Evolutionary conservation across 225 moss, liverwort and hornwort genomes (phyloP).

Genomic region (Climacium dendroides): DNA sequence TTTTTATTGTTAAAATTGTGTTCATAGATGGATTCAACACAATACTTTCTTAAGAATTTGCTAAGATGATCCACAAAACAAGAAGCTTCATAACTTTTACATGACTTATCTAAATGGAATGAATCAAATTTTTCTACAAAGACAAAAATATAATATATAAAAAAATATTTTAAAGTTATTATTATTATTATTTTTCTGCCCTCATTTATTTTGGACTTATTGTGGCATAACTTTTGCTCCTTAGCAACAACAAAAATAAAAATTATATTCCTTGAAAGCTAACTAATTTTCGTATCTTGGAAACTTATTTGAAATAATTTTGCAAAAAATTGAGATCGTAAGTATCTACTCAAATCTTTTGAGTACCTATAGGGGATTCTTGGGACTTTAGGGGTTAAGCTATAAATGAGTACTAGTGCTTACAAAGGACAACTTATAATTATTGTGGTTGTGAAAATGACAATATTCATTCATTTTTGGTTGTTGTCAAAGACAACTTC

Average conservation of each 20-base stretch:
- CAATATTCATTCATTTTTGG: neutral
- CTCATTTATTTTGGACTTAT: fast-evolving
- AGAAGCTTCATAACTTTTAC: neutral
- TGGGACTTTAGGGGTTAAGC: neutral
- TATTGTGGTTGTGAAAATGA: neutral
- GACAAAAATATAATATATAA: neutral
- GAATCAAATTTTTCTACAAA: neutral
- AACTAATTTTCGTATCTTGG: neutral
- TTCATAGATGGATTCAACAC: fast-evolving
- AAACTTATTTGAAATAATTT: neutral
- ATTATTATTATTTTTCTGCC: too few species aligned
- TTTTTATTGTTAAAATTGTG: neutral
- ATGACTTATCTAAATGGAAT: neutral
- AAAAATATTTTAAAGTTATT: neutral
- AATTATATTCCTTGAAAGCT: neutral
- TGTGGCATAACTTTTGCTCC: neutral
- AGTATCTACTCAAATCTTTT: fast-evolving
- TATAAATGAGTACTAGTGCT: fast-evolving
- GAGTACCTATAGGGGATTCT: fast-evolving
- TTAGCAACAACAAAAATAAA: neutral
- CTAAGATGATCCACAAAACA: neutral
- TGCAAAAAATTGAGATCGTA: neutral
- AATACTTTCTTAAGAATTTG: neutral
- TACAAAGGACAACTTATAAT: too few species aligned
- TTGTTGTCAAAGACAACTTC: too few species aligned